Percentiles rank a stretch among this genome's conserved stretches.
Conservation (phyloP, 2,329 filamentous ascomycete genomes). For the Ascosphaera apis region DNA sequence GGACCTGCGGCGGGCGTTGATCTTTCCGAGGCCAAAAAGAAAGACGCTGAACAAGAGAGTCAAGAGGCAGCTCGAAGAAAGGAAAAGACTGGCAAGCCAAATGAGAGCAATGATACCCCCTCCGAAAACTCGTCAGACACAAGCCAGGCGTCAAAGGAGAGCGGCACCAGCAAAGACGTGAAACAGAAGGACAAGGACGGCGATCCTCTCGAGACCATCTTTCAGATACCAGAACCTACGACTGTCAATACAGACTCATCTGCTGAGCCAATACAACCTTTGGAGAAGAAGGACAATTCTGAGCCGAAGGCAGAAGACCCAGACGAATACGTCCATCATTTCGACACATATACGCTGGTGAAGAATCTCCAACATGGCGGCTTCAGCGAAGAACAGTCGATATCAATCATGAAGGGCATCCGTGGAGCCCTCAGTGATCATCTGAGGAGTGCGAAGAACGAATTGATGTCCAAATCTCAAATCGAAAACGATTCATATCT, state of each 20-base stretch:
- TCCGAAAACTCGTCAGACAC: too few species aligned
- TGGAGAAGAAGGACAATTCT: neutral
- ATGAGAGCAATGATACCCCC: neutral
- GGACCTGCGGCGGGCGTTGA: neutral
- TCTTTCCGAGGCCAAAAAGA: neutral
- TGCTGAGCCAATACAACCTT: neutral
- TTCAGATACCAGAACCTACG: neutral
- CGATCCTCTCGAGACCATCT: neutral
- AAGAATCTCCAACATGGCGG: slow-evolving; percentile 49
- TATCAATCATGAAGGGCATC: slow-evolving; percentile 81
- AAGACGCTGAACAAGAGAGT: neutral
- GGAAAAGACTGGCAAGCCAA: neutral
- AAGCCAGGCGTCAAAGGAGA: too few species aligned
- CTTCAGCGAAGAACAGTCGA: slow-evolving; percentile 51
- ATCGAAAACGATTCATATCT: slow-evolving; percentile 91
- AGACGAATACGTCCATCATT: slow-evolving; percentile 69
- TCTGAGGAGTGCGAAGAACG: slow-evolving; percentile 55
- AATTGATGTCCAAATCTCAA: slow-evolving; percentile 70
- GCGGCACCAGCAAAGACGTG: neutral
- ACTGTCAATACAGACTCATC: neutral
- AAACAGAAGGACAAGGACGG: neutral
- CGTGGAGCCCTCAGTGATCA: slow-evolving; percentile 55
- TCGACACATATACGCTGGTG: slow-evolving; percentile 81
- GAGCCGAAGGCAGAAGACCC: slow-evolving; percentile 15
- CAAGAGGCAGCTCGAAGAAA: neutral